These are phyloP conservation scores for Pythium brachiatum DNA, from an alignment of 352 stramenopile genomes.

Conservation along the genomic window DNA sequence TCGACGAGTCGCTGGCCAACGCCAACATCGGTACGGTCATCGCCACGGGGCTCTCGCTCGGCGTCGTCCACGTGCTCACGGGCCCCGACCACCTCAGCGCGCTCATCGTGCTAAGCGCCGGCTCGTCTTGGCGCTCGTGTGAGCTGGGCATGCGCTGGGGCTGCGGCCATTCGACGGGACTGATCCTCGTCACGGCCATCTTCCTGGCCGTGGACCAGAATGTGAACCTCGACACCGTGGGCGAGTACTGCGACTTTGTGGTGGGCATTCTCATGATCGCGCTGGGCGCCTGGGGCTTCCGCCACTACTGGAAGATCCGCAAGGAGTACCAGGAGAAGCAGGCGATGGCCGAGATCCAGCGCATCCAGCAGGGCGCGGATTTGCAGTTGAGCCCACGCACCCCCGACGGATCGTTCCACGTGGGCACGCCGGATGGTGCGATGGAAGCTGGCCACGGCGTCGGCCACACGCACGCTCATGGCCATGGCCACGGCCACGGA, in stretches of 20 bases:
- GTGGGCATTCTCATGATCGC: constrained; percentile 61
- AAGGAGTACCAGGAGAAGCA: constrained; percentile 34
- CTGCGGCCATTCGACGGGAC: constrained; percentile 69
- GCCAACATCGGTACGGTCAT: constrained; percentile 41
- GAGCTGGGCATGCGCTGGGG: constrained; percentile 86
- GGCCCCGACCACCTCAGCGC: constrained; percentile 88
- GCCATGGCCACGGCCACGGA: constrained; percentile 3
- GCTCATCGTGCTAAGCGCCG: constrained; percentile 75
- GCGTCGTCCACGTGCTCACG: constrained; percentile 58
- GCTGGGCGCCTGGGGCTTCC: constrained; percentile 40
- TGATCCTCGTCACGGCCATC: constrained; percentile 65
- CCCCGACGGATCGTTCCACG: constrained; percentile 16
- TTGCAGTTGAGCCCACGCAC: constrained; percentile 12
- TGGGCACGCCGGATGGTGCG: constrained; percentile 18
- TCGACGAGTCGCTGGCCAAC: constrained; percentile 33
- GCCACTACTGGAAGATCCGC: constrained; percentile 40
- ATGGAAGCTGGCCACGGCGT: constrained; percentile 18
- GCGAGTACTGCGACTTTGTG: constrained; percentile 52
- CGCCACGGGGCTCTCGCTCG: constrained; percentile 45
- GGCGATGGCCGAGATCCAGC: constrained; percentile 28
- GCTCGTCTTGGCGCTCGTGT: constrained; percentile 68
- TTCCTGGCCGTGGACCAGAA: constrained; percentile 51
- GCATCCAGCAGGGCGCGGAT: constrained; percentile 23
- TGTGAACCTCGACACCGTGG: constrained; percentile 39
- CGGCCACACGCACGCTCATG: neutral